A percentile compares a stretch with the other conserved stretches of the same genome.
Evolutionary conservation across 2,329 filamentous ascomycete genomes (phyloP).

Genomic region (Fusarium pilosicola): DNA sequence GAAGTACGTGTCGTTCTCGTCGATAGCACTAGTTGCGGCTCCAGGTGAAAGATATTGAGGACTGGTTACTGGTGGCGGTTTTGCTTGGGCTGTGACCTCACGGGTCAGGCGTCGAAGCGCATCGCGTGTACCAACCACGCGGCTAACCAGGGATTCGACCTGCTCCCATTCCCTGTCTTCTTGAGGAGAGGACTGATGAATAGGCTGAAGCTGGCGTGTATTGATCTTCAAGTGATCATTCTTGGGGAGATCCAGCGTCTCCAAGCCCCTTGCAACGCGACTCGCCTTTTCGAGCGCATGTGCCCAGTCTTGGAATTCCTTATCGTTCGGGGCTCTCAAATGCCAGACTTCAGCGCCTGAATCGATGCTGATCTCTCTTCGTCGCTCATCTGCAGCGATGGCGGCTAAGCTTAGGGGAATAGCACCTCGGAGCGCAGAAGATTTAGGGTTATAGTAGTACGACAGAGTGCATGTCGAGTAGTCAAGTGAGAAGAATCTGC

Average conservation of each 20-base stretch:
- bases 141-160: constrained; percentile 85
- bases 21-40: constrained; percentile 54
- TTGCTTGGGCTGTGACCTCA: constrained; percentile 73
- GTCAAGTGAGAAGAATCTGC: constrained; percentile 94
- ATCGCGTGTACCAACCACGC: constrained; percentile 88
- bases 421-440: constrained; percentile 88
- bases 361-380: constrained; percentile 93
- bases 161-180: constrained; percentile 89
- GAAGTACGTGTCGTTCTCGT: constrained; percentile 69
- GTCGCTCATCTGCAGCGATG: constrained; percentile 87
- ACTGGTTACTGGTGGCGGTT: constrained; percentile 35
- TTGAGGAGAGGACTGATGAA: constrained; percentile 52
- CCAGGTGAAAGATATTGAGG: constrained; percentile 54
- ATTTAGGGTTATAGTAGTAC: constrained; percentile 95
- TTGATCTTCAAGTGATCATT: constrained; percentile 44
- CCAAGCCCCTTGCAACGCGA: constrained; percentile 67
- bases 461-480: constrained; percentile 94
- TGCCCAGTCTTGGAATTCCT: constrained; percentile 90
- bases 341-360: constrained; percentile 98
- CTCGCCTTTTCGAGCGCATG: constrained; percentile 85
- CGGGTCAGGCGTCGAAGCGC: constrained; percentile 86
- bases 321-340: constrained; percentile 80
- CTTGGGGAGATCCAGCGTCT: constrained; percentile 47
- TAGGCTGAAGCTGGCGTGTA: constrained; percentile 40
- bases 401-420: constrained; percentile 92